Conservation (phyloP, 2,329 filamentous ascomycete species). For the Monosporascus cannonballus region DNA sequence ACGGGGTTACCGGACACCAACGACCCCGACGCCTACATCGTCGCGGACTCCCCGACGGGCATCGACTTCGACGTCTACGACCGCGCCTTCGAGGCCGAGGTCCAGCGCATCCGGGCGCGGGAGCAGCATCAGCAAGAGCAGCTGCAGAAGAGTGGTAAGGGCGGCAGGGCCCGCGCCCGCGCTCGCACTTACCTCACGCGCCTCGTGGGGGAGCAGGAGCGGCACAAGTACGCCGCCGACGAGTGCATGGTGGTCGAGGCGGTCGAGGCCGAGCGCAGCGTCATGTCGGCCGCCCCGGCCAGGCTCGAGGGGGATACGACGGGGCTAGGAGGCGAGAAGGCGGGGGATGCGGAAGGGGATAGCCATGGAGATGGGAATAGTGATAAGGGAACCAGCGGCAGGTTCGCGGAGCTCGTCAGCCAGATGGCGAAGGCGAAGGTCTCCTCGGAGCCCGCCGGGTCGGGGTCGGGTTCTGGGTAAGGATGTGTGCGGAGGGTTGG, state of each 20-base stretch:
- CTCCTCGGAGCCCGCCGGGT: not conserved
- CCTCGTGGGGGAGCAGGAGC: constrained; percentile 39
- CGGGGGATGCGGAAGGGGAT: not conserved
- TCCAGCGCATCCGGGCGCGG: constrained; percentile 41
- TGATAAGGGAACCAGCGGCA: constrained; percentile 15
- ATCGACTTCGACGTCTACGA: constrained; percentile 88
- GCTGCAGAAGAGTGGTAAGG: no score
- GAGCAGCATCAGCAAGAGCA: constrained; percentile 16
- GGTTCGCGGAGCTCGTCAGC: constrained; percentile 25
- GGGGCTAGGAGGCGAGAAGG: constrained; percentile 5
- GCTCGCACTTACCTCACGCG: constrained; percentile 42
- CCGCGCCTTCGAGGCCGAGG: constrained; percentile 78
- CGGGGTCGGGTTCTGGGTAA: constrained; percentile 5
- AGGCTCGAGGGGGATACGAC: constrained; percentile 7
- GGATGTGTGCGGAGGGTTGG: constrained; percentile 4
- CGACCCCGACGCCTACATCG: constrained; percentile 33
- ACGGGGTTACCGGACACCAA: not conserved
- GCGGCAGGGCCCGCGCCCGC: constrained; percentile 14
- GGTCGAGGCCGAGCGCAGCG: constrained; percentile 10
- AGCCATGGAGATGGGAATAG: not conserved
- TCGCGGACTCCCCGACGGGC: constrained; percentile 79
- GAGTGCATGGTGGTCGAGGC: constrained; percentile 31
- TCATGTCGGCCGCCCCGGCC: constrained; percentile 9
- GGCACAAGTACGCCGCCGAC: constrained; percentile 30
- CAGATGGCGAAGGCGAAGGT: constrained; percentile 21